Evolutionary conservation across 192 early-diverging fungal genomes (phyloP).

Genomic region (Coemansia umbellata): DNA sequence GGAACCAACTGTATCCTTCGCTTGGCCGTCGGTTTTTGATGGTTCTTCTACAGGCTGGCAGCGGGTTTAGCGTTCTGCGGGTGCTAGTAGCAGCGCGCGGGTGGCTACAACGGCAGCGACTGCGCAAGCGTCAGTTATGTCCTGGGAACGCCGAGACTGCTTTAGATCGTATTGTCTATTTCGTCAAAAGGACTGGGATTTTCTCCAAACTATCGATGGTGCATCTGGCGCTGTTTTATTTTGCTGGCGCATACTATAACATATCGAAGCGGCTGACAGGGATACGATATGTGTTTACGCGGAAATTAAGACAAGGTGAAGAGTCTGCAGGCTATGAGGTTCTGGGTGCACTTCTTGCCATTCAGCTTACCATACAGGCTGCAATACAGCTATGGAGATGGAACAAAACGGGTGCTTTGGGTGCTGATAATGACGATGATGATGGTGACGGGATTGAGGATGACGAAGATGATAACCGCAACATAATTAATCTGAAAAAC

Average conservation of each 20-base stretch:
- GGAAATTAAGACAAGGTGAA: constrained; percentile 70
- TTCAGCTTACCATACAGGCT: constrained; percentile 66
- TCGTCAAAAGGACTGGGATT: constrained; percentile 4
- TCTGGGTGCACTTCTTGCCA: constrained; percentile 72
- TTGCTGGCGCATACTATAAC: constrained; percentile 76
- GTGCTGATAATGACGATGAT: constrained; percentile 10
- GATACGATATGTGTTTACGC: constrained; percentile 80
- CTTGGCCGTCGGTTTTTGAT: constrained; percentile 30
- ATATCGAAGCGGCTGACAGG: constrained; percentile 76
- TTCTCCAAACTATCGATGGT: constrained; percentile 38
- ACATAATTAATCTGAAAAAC: too few relatives aligned
- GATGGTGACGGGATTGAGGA: constrained; percentile 28
- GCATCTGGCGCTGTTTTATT: constrained; percentile 89
- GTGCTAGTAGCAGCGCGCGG: constrained; percentile 10
- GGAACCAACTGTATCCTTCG: constrained; percentile 53
- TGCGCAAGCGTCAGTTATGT: background rate
- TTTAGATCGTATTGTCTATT: constrained; percentile 1
- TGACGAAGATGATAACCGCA: background rate
- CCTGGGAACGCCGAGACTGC: background rate
- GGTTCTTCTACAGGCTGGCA: constrained; percentile 30
- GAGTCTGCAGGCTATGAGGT: constrained; percentile 77
- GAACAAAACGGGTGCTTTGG: background rate
- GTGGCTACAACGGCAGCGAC: constrained; percentile 22
- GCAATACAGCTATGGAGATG: constrained; percentile 37
- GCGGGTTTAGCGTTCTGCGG: background rate